Percentiles rank a stretch among this genome's conserved stretches.
Conservation (phyloP, 2,329 filamentous ascomycete genomes). For the Calonectria hongkongensis region DNA sequence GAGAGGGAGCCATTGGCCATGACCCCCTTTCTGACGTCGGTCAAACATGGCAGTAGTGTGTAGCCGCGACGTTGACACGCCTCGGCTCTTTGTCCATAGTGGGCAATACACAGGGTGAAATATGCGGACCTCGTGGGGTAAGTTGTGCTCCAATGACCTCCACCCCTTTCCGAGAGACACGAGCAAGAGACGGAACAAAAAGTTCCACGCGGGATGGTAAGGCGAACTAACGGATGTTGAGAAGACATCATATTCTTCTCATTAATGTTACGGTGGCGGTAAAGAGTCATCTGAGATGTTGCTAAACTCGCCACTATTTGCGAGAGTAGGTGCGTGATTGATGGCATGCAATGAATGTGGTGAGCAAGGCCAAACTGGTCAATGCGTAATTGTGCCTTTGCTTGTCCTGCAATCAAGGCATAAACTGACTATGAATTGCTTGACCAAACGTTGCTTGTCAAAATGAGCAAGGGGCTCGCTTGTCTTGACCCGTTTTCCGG, state of each 20-base stretch:
- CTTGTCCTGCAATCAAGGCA: constrained; percentile 13
- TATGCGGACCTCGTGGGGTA: constrained; percentile 11
- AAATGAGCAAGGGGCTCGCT: constrained; percentile 20
- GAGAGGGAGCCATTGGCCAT: constrained; percentile 28
- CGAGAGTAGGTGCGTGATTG: constrained; percentile 1
- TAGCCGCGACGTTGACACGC: constrained; percentile 45
- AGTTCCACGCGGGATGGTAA: neutral
- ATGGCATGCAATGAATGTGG: neutral
- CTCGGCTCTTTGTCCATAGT: constrained; percentile 51
- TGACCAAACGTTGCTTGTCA: constrained; percentile 5
- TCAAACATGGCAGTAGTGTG: constrained; percentile 41
- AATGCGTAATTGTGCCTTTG: constrained; percentile 13
- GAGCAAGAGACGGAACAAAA: constrained; percentile 14
- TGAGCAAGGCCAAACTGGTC: neutral
- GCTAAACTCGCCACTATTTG: constrained; percentile 13
- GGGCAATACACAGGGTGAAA: constrained; percentile 43
- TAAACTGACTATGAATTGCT: constrained; percentile 2
- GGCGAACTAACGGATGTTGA: neutral
- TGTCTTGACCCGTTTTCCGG: neutral
- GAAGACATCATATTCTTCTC: neutral
- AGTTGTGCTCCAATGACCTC: constrained; percentile 11
- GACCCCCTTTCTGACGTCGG: constrained; percentile 40
- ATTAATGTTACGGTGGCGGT: neutral
- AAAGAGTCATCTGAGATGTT: constrained; percentile 1
- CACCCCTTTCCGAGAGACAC: constrained; percentile 6